phyloP scores from a whole-genome alignment of 2,329 filamentous ascomycete species.

The Raffaelea albimanens region DNA sequence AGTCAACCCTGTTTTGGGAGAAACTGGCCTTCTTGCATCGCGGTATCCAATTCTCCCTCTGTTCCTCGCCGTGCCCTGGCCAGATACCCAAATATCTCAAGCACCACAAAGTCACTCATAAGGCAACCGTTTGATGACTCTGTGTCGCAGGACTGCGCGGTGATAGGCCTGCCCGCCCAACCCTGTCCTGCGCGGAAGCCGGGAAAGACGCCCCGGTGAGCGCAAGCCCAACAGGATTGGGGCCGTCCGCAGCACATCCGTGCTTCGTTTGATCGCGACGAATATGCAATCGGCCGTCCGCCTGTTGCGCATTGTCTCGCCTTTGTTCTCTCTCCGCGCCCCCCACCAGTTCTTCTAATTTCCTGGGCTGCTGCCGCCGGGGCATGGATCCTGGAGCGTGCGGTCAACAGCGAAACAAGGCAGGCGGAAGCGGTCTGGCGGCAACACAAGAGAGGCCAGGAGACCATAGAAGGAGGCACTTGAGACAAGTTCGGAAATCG shows the following conservation, averaged over 20 bases:
- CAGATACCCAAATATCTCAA: background rate
- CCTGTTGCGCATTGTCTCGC: too few relatives aligned
- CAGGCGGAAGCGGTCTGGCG: too few relatives aligned
- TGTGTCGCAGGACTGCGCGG: background rate
- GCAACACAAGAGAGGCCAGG: too few relatives aligned
- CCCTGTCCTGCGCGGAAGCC: conserved; percentile 1
- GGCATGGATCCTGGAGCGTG: too few relatives aligned
- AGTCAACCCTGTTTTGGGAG: background rate
- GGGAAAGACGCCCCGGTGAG: conserved; percentile 1
- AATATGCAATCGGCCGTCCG: background rate
- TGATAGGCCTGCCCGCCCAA: conserved; percentile 2
- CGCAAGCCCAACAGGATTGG: background rate
- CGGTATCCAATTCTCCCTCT: background rate
- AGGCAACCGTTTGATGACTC: too few relatives aligned
- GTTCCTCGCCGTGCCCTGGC: background rate
- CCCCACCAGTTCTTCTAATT: too few relatives aligned
- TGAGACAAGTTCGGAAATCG: too few relatives aligned
- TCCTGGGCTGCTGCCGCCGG: too few relatives aligned
- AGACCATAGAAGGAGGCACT: too few relatives aligned
- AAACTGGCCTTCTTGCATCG: background rate
- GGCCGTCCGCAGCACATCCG: background rate
- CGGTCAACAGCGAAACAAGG: too few relatives aligned
- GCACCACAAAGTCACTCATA: too few relatives aligned
- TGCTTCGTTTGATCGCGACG: background rate
- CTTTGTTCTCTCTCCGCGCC: too few relatives aligned